Conservation (phyloP, 495 filamentous ascomycete species). For the Neurospora sp. region DNA sequence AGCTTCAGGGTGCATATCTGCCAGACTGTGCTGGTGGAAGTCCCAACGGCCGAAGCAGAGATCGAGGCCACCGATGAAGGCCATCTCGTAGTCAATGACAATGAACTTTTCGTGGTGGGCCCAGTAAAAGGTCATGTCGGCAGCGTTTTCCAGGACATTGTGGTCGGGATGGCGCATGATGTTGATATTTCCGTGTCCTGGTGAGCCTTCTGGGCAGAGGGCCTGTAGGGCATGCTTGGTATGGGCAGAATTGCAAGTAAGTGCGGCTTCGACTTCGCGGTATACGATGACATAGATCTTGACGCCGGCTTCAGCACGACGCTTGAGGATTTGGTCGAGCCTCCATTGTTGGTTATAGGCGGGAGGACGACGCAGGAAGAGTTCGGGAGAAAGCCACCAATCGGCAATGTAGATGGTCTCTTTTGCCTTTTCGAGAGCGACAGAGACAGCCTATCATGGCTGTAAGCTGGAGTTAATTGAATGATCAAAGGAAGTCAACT, state of each 20-base stretch:
- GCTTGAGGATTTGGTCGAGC: slow-evolving; percentile 76
- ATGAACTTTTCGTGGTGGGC: slow-evolving; percentile 97
- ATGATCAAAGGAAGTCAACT: slow-evolving; percentile 4
- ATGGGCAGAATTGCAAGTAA: slow-evolving; percentile 87
- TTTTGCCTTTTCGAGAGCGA: slow-evolving; percentile 73
- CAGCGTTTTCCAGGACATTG: slow-evolving; percentile 85
- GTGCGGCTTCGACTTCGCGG: slow-evolving; percentile 72
- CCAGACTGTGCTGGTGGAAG: slow-evolving; percentile 67
- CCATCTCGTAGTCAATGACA: slow-evolving; percentile 80
- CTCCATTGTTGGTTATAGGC: slow-evolving; percentile 76
- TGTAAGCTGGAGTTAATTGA: neutral
- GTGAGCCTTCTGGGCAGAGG: slow-evolving; percentile 69
- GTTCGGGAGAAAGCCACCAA: slow-evolving; percentile 93
- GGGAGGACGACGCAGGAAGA: slow-evolving; percentile 82
- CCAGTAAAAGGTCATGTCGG: slow-evolving; percentile 98
- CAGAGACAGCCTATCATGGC: slow-evolving; percentile 54
- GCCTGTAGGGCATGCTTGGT: slow-evolving; percentile 80
- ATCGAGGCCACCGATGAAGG: slow-evolving; percentile 89
- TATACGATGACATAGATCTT: slow-evolving; percentile 94
- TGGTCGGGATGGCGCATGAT: slow-evolving; percentile 94
- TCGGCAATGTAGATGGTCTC: slow-evolving; percentile 94
- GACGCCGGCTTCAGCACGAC: slow-evolving; percentile 80
- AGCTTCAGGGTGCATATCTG: slow-evolving; percentile 79
- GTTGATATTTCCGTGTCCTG: slow-evolving; percentile 75
- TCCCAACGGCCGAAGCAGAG: slow-evolving; percentile 98